phyloP scores from a whole-genome alignment of 2,329 filamentous ascomycete species.

The Coccinonectria pachysandricola region DNA sequence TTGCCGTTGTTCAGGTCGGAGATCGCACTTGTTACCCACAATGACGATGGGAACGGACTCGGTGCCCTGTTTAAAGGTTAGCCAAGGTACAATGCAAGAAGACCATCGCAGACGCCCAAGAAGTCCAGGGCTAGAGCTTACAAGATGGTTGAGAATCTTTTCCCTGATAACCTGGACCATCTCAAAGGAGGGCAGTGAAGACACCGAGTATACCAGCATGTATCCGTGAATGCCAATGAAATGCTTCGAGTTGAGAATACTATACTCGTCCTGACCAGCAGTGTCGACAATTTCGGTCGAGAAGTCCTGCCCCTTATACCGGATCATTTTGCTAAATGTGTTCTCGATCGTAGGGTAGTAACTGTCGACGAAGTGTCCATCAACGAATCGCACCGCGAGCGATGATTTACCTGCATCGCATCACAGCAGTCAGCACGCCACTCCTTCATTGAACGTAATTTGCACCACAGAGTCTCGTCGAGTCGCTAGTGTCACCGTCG shows the following conservation, averaged over 20 bases:
- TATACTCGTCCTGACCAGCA: conserved; percentile 97
- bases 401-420: conserved; percentile 75
- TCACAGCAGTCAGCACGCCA: neutral
- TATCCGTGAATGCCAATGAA: conserved; percentile 99
- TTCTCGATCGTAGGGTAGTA: conserved; percentile 99
- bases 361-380: conserved; percentile 95
- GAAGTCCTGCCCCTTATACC: conserved; percentile 85
- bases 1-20: conserved; percentile 86
- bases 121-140: conserved; percentile 27
- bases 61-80: conserved; percentile 58
- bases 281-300: conserved; percentile 97
- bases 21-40: conserved; percentile 94
- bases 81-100: too few species aligned
- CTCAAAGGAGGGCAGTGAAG: conserved; percentile 86
- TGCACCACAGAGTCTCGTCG: too few species aligned
- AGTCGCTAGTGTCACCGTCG: neutral
- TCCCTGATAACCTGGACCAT: conserved; percentile 95
- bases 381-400: conserved; percentile 91
- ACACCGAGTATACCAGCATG: conserved; percentile 97
- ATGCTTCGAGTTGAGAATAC: conserved; percentile 94
- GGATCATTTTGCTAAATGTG: conserved; percentile 93
- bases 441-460: too few species aligned
- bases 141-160: conserved; percentile 93
- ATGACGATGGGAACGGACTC: conserved; percentile 89
- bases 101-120: conserved; percentile 2